Evolutionary conservation across 2,329 filamentous ascomycete genomes (phyloP), one percentile per base, ranked within the genome.

Genomic region (Tolypocladium capitatum): DNA sequence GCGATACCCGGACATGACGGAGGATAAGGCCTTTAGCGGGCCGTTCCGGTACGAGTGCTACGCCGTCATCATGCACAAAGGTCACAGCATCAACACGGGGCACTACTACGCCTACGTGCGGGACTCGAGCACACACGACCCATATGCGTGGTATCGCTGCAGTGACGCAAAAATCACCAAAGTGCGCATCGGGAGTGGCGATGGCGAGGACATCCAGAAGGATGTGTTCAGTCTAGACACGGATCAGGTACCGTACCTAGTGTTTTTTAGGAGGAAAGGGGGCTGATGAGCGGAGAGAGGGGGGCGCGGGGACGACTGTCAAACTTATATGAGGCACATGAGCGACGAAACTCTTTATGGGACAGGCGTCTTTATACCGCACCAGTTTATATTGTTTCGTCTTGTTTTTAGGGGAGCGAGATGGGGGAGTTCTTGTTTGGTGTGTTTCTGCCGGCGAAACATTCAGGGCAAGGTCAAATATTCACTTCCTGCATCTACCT

Each of bases 41-140:
- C 83, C 85, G 0, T 88, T 85, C 59, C 68, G 72, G 5, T 98
- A 96, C 63, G 84, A 94, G 59, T 83, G 86, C 46, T 96, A 94
- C 61, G 91, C 83, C 2, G 84, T 96, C 7, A 78, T 94, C 47
- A 74, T 85, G 52, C 90, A 96, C 62, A 66, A 78, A 4, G 90
- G 90, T 21, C 68, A 68, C 1, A 80, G 74, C 1, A 71, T 85
- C 46, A 76, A 78, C 34, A 78, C 77, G 45, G 90, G 90, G 0
- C 90, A 96, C 65, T 96, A 96, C 63, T 82, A 83, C 46, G 76
- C 81, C 4, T 80, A 84, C 49, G 77, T 85, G 51, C 76, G 77
- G 41, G 78, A 83, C 56, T 70, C 73, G 34, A 70, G 69, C 34
- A 64, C 63, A 14, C 60, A 64, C 34, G 63, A 71, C 49, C 64